Evolutionary conservation across 2,329 filamentous ascomycete genomes (phyloP), one percentile per base, ranked within the genome.

Genomic region (Myriangium duriaei): DNA sequence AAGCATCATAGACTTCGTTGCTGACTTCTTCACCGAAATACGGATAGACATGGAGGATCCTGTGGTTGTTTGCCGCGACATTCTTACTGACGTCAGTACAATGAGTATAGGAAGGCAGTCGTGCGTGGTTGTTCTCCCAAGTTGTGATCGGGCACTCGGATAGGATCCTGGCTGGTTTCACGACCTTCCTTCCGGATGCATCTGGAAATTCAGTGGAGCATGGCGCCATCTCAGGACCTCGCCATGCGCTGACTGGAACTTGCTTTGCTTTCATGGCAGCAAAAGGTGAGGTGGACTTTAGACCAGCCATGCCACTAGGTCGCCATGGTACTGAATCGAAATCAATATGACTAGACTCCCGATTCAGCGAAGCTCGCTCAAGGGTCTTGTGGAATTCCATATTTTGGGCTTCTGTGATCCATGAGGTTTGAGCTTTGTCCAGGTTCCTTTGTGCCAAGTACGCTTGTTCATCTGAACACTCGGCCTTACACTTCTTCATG

Each of bases 31-130:
- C 56, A 7, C 50, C 51, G 39, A 62, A 59, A 41, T 60, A 60
- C 2, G 59, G 58, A 49, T 55, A 60, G 14, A 55, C 54, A n/a
- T 60, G 52, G n/a, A 66, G 39, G 15, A 52, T 59, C 2, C 48
- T 56, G 19, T 57, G 52, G 35, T 66, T 66, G 11, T 57, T 53
- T 3, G 58, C 54, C 0, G 67, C 55, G 3, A 66, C 48, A 39
- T 60, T 67, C 28, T 56, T 46, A 34, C 53, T 56, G 30, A 66
- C 48, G 28, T 50, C 56, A n/a, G 62, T 56, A 42, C 61, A 65
- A 40, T 63, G 59, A 2, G 52, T 56, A 45, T 62, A 65, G 7
- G 41, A 42, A 2, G 63, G 63, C 14, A 63, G 16, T 15, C 28
- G 18, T 19, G 28, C 28, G 29, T 12, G 17, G 9, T 14, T n/a